Percentiles rank a stretch among this genome's conserved stretches.
Conservation (phyloP, 768 basidiomycete species). For the Lactifluus echinatus region DNA sequence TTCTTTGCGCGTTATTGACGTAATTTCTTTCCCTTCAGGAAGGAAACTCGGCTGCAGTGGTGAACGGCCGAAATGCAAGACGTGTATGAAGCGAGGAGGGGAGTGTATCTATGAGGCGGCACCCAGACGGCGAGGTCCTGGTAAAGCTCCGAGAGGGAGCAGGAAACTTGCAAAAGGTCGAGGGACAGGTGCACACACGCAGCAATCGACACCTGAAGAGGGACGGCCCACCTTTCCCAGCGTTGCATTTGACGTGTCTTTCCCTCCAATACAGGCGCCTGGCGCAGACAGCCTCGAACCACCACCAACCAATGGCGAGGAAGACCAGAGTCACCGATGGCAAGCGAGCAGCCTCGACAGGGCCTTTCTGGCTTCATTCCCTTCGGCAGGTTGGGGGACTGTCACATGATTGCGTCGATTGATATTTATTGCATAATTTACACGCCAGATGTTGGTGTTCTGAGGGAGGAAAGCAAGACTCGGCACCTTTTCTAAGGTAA, state of each 20-base stretch:
- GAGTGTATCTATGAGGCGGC: conserved; percentile 46
- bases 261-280: not conserved
- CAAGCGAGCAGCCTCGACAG: not conserved
- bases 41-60: conserved; percentile 75
- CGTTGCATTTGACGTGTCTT: not conserved
- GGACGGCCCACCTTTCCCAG: not conserved
- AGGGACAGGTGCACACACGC: not conserved
- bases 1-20: conserved; percentile 9
- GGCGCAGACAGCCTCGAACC: not conserved
- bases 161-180: conserved; percentile 9
- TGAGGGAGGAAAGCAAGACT: not conserved
- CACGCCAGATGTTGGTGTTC: not conserved
- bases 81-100: conserved; percentile 47
- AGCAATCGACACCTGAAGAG: not conserved
- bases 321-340: not conserved
- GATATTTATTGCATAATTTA: not conserved
- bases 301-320: not conserved
- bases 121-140: conserved; percentile 59
- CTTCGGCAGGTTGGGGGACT: conserved; percentile 2
- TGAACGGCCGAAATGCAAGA: conserved; percentile 49
- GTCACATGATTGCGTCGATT: conserved; percentile 5
- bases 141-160: conserved; percentile 59
- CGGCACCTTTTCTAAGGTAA: not conserved
- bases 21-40: conserved; percentile 31
- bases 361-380: not conserved